Evolutionary conservation across 75 land plant genomes (phyloP).

Genomic region (Adiantum capillusveneris): DNA sequence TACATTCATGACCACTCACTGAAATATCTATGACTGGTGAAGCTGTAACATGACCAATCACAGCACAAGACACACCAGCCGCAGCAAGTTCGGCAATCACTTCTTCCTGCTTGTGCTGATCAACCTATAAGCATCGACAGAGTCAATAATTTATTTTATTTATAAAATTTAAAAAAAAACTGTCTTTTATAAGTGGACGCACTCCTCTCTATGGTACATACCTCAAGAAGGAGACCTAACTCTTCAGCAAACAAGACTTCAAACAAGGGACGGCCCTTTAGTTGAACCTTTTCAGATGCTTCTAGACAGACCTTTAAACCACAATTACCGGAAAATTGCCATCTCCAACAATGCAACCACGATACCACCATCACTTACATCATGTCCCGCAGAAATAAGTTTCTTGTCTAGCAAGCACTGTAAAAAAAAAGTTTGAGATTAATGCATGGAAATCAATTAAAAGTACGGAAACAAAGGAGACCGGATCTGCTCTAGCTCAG

Average conservation of each 20-base stretch:
- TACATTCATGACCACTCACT: conserved; percentile 47
- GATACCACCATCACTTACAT: conserved; percentile 92
- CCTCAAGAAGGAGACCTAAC: conserved; percentile 83
- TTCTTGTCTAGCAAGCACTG: conserved; percentile 47
- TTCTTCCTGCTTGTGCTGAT: conserved; percentile 29
- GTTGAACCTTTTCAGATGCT: conserved; percentile 15
- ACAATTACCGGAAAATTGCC: conserved; percentile 97
- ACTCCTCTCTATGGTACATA: too few species aligned
- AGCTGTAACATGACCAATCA: conserved; percentile 64
- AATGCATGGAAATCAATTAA: too few species aligned
- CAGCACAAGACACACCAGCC: conserved; percentile 40
- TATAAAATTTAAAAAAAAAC: too few species aligned
- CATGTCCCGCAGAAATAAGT: conserved; percentile 89
- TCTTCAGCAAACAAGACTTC: conserved; percentile 82
- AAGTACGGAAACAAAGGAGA: not conserved
- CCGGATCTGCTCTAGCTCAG: conserved; percentile 58
- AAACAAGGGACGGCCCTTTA: conserved; percentile 10
- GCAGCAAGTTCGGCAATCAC: conserved; percentile 34
- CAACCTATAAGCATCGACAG: conserved; percentile 40
- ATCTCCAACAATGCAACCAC: conserved; percentile 70
- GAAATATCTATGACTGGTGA: conserved; percentile 38
- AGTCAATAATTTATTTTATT: too few species aligned
- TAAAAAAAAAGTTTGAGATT: too few species aligned
- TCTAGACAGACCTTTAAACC: conserved; percentile 59
- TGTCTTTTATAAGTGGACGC: too few species aligned